Evolutionary conservation across 805 yeast species (phyloP), one percentile per base, ranked within the genome.

Genomic region (Yamadazyma paraphyllophila): DNA sequence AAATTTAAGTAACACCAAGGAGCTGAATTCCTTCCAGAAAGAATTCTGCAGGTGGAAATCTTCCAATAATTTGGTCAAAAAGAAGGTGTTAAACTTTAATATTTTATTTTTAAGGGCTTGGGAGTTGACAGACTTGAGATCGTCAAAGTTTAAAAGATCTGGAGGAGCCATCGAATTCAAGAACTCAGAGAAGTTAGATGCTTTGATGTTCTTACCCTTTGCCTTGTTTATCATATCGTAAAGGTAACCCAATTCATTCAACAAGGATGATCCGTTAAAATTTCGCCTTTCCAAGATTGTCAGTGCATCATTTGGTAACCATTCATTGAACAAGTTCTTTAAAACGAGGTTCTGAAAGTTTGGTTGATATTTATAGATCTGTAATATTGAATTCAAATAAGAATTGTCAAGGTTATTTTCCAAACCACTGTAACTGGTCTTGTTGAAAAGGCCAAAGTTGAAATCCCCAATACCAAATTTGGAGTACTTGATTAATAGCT

Each of bases 381-480:
- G 97, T 6, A 94, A 53, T 24, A 90, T 63, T 0, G 96, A 74
- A 61, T 94, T 94, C 30, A 67, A 58, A 48, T 85, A 80, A 0
- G 94, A 77, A 55, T 87, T 88, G 43, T 85, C 88, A 9, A 85
- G 76, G 58, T 90, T 94, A 8, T 90, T 84, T 62, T 94, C 98
- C n/a, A 92, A 71, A 0, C 98, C 97, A 1, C 97, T 80, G 41
- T 52, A 61, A 1, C 58, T 50, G 0, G 97, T 86, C 33, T 74
- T 73, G 60, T 92, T 92, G 69, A 85, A 92, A 56, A 82, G 85
- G 44, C 79, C 83, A 61, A 94, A 92, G 66, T 92, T 97, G 66
- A 94, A 94, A 62, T 90, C 97, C 54, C 85, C 89, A 26, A 94
- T 90, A 24, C 99, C 99, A 63, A 89, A 92, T 56, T 80, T 83